Evolutionary conservation across 1,139 yeast species (phyloP).

Genomic region (Geotrichum fermentans): DNA sequence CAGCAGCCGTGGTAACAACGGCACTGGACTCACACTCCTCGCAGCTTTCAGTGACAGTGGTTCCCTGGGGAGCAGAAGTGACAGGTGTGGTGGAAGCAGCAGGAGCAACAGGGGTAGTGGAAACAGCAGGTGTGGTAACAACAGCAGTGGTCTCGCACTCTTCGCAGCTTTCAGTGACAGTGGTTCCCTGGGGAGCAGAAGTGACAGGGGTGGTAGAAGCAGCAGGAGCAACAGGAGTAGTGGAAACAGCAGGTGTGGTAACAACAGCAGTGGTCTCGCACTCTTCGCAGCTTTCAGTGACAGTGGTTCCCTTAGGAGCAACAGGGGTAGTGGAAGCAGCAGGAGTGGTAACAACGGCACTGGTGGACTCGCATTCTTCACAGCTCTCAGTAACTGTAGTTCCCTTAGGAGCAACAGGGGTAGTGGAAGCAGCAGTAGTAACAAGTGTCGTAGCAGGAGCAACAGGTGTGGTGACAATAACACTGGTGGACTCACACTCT

Average conservation of each 20-base stretch:
- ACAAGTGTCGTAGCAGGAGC: background rate
- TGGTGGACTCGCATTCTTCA: background rate
- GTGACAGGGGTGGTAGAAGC: conserved; percentile 1
- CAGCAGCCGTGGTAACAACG: background rate
- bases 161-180: too few species aligned
- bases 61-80: background rate
- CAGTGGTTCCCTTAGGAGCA: background rate
- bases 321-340: background rate
- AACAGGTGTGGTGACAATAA: background rate
- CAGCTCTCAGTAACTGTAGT: background rate
- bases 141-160: too few species aligned
- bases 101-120: conserved; percentile 1
- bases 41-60: too few species aligned
- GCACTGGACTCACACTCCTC: background rate
- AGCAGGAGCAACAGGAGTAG: background rate
- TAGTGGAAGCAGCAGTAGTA: conserved; percentile 5
- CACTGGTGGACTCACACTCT: background rate
- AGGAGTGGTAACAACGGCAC: background rate
- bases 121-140: conserved; percentile 4
- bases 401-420: background rate
- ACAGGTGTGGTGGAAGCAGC: background rate
- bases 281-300: background rate
- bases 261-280: background rate
- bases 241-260: background rate
- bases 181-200: too few species aligned